Conservation (phyloP, 306 rosid genomes). For the Rosa multiflora region DNA sequence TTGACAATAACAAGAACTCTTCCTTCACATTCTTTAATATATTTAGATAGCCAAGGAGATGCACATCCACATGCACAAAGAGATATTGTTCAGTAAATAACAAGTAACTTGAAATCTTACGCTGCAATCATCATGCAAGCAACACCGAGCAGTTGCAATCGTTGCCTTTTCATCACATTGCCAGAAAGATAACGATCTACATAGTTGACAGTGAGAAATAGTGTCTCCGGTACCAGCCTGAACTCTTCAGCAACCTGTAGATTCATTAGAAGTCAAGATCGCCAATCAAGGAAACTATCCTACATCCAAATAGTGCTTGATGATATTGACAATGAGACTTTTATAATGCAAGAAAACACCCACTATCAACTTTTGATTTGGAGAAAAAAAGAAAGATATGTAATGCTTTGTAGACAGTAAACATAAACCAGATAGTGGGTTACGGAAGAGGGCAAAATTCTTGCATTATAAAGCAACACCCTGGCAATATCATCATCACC, state of each 20-base stretch:
- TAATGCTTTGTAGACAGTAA: neutral
- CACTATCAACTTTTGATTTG: conserved; percentile 7
- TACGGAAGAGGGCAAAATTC: neutral
- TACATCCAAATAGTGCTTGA: neutral
- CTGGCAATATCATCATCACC: conserved; percentile 17
- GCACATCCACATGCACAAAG: neutral
- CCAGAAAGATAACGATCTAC: conserved; percentile 89
- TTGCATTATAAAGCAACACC: conserved; percentile 13
- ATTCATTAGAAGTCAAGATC: neutral
- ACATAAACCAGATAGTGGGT: conserved; percentile 5
- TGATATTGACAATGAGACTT: conserved; percentile 1
- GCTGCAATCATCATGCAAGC: conserved; percentile 89
- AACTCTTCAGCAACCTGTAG: conserved; percentile 81
- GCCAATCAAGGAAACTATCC: conserved; percentile 2
- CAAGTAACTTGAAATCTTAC: conserved; percentile 42
- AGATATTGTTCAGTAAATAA: neutral
- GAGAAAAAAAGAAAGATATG: neutral
- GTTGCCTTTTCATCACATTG: conserved; percentile 54
- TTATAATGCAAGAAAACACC: conserved; percentile 2
- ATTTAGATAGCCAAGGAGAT: conserved; percentile 4
- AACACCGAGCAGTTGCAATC: conserved; percentile 73
- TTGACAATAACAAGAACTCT: neutral
- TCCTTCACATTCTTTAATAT: neutral
- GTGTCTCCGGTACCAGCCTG: conserved; percentile 67
- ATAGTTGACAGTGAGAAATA: conserved; percentile 76